Percentiles rank a stretch among this genome's conserved stretches.
Conservation (phyloP, 768 basidiomycete species). For the Mycena amicta region DNA sequence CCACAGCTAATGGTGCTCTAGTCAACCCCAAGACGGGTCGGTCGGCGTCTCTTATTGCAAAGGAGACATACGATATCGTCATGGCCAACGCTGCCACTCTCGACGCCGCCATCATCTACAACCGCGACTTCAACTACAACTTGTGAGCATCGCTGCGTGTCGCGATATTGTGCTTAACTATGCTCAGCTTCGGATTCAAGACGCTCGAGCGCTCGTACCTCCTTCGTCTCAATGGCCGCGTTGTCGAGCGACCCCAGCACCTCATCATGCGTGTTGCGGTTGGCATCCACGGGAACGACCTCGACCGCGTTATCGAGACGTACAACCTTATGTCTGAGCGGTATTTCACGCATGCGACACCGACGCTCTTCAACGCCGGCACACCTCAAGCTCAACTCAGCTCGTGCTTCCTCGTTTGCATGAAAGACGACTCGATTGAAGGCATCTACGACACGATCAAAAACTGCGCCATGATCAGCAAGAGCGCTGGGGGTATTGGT, state of each 20-base stretch:
- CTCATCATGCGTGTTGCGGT: slow-evolving; percentile 99
- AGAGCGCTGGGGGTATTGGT: slow-evolving; percentile 98
- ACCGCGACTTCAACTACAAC: slow-evolving; percentile 97
- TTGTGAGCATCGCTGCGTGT: slow-evolving; percentile 61
- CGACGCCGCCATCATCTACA: slow-evolving; percentile 95
- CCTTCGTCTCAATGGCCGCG: slow-evolving; percentile 89
- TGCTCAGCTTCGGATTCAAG: slow-evolving; percentile 99
- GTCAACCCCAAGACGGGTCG: slow-evolving; percentile 96
- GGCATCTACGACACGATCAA: slow-evolving; percentile 99
- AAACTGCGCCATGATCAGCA: slow-evolving; percentile 98
- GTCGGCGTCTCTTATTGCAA: slow-evolving; percentile 87
- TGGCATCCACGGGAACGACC: slow-evolving; percentile 89
- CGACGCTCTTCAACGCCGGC: slow-evolving; percentile 97
- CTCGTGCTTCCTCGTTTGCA: slow-evolving; percentile 96
- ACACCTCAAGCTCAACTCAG: slow-evolving; percentile 94
- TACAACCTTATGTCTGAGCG: slow-evolving; percentile 97
- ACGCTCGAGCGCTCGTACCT: slow-evolving; percentile 98
- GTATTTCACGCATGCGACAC: slow-evolving; percentile 97
- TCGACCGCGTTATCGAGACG: slow-evolving; percentile 88
- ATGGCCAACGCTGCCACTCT: slow-evolving; percentile 78
- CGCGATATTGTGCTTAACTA: too few species aligned
- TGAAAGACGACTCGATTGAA: slow-evolving; percentile 99
- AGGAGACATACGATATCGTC: slow-evolving; percentile 82
- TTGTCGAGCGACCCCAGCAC: slow-evolving; percentile 97
- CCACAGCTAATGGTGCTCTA: slow-evolving; percentile 25